A percentile compares a stretch with the other conserved stretches of the same genome.
Evolutionary conservation across 129 eudicot species (phyloP).

Genomic region (Chrysanthemum makinoi): DNA sequence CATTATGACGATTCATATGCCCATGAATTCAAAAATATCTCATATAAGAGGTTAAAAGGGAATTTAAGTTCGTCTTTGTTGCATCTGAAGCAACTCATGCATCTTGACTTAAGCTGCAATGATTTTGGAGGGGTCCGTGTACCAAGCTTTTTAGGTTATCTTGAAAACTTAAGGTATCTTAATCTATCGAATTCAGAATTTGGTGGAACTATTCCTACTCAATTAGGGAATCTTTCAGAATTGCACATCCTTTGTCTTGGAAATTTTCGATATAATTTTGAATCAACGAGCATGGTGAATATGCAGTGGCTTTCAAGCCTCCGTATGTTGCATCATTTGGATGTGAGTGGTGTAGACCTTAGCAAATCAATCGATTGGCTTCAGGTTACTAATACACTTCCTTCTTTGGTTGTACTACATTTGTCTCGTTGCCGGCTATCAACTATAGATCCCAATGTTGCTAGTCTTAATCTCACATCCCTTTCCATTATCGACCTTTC

Average conservation of each 20-base stretch:
- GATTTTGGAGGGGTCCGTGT: constrained; percentile 11
- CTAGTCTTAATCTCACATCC: not conserved
- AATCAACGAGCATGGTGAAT: not conserved
- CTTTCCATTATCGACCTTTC: not conserved
- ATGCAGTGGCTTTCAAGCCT: constrained; percentile 38
- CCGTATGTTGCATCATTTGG: constrained; percentile 25
- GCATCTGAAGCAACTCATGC: constrained; percentile 13
- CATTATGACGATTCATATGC: too few relatives aligned
- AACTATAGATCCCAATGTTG: not conserved
- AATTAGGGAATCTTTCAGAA: constrained; percentile 38
- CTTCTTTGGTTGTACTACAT: not conserved
- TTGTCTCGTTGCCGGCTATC: not conserved
- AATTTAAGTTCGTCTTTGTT: constrained; percentile 5
- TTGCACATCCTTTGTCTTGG: constrained; percentile 29
- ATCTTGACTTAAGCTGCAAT: constrained; percentile 14
- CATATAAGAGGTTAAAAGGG: not conserved
- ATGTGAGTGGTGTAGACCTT: constrained; percentile 21
- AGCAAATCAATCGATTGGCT: not conserved
- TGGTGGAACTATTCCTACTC: constrained; percentile 30
- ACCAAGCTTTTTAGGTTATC: constrained; percentile 33
- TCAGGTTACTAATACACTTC: not conserved
- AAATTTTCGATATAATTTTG: too few relatives aligned
- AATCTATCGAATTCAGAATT: constrained; percentile 20
- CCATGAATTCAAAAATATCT: not conserved
- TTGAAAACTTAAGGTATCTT: constrained; percentile 20